Percentiles rank a stretch among this genome's conserved stretches.
Evolutionary conservation across 2,329 filamentous ascomycete species (phyloP).

Genomic region (Dactylellina parvicollis): DNA sequence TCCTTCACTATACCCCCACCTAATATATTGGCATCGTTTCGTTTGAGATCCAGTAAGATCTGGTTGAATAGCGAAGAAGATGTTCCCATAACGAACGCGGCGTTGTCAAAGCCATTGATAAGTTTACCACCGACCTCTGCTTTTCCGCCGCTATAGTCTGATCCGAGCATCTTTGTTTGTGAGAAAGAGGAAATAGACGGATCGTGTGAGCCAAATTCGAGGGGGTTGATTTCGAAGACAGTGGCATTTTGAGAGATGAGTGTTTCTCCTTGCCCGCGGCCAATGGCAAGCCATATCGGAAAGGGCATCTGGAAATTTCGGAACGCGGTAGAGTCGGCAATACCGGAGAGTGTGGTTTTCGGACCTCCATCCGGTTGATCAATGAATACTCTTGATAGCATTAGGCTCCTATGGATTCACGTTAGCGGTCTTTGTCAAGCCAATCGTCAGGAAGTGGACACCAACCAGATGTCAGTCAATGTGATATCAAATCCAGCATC

Average conservation of each 20-base stretch:
- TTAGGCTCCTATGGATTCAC: constrained; percentile 58
- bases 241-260: constrained; percentile 77
- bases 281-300: constrained; percentile 77
- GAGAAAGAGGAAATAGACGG: constrained; percentile 77
- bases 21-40: constrained; percentile 62
- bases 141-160: constrained; percentile 73
- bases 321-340: constrained; percentile 73
- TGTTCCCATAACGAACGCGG: constrained; percentile 85
- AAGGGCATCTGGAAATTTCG: constrained; percentile 72
- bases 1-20: constrained; percentile 62
- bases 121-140: constrained; percentile 68
- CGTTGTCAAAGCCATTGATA: constrained; percentile 82
- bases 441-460: not conserved
- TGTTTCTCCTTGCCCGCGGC: constrained; percentile 70
- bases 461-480: constrained; percentile 83
- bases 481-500: constrained; percentile 74
- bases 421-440: constrained; percentile 9
- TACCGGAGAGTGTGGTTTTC: constrained; percentile 81
- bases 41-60: constrained; percentile 73
- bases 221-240: constrained; percentile 80
- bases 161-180: constrained; percentile 76
- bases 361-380: constrained; percentile 46
- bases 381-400: constrained; percentile 44
- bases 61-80: constrained; percentile 86
- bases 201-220: constrained; percentile 80